Evolutionary conservation across 2,329 filamentous ascomycete species (phyloP), one percentile per base, ranked within the genome.

Genomic region (Diaporthe vaccinii): DNA sequence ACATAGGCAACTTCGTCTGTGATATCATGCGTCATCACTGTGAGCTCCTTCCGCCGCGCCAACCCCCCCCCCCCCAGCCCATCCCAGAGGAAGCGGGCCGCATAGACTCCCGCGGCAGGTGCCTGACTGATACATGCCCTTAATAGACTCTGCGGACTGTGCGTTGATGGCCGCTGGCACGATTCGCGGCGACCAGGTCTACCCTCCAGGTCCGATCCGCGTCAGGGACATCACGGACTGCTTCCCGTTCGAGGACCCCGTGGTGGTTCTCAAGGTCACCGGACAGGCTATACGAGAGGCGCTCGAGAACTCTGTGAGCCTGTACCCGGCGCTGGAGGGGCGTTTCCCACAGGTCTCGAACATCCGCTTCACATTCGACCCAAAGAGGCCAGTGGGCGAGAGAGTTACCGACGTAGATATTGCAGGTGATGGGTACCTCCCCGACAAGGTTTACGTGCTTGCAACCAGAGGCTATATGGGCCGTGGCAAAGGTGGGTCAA

Each of bases 191-290:
- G 95, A 98, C 80, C 94, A 97, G 82, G 92, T 98, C 44, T 98
- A 98, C 79, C 92, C 95, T 0, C 94, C 95, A 0, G 95, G 95
- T 0, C 87, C 95, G 0, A 85, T 98, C 10, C 88, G 92, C 34
- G 85, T 98, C 75, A 94, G 94, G 80, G 95, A 97, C 80, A 91
- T 97, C n/a, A 90, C 95, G 74, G 94, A 94, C 69, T 98, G 95
- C 81, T 98, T 98, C 78, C 96, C 96, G 0, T 98, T 98, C 79
- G 95, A 98, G 81, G 95, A 98, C 78, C 95, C 95, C 0, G 93
- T 96, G 1, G 93, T 98, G 0, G 91, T 97, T 5, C 86, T 98
- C 76, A 90, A 89, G 46, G 88, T 95, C 6, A 91, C 87, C 0
- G 96, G 96, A 0, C 87, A 91, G 79, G 93, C 92, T 1, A 91